A percentile compares a stretch with the other conserved stretches of the same genome.
These are phyloP conservation scores for Cicer pinnatifidum DNA, from an alignment of 306 rosid genomes.

Conservation along the genomic window DNA sequence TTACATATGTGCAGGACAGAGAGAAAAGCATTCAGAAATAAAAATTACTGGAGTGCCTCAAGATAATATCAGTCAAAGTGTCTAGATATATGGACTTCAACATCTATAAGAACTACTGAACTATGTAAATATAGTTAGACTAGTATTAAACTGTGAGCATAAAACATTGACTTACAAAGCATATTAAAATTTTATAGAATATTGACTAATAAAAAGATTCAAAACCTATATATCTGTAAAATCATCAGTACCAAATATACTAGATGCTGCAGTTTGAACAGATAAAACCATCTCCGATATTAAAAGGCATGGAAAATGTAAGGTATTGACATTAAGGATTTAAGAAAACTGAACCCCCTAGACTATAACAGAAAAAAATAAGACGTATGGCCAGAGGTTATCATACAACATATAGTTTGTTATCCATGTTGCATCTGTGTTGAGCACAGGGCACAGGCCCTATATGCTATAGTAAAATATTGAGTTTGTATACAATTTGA, in stretches of 20 bases:
- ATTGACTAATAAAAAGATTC: neutral
- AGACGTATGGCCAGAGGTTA: neutral
- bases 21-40: neutral
- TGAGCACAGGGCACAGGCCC: neutral
- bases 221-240: neutral
- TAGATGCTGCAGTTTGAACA: neutral
- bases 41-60: neutral
- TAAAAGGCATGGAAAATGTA: neutral
- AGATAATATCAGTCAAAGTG: slow-evolving; percentile 10
- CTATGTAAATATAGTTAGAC: slow-evolving; percentile 16
- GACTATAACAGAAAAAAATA: neutral
- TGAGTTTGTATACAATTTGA: neutral
- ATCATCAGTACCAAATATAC: neutral
- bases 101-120: neutral
- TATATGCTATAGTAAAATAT: neutral
- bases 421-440: neutral
- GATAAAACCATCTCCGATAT: slow-evolving; percentile 4
- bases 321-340: neutral
- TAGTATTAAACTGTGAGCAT: slow-evolving; percentile 14
- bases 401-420: too few relatives aligned
- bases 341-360: neutral
- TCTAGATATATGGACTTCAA: neutral
- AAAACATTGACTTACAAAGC: slow-evolving; percentile 11
- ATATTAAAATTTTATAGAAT: neutral
- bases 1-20: neutral